Evolutionary conservation across 2,329 filamentous ascomycete genomes (phyloP).

Genomic region (Epichloe hybrida): DNA sequence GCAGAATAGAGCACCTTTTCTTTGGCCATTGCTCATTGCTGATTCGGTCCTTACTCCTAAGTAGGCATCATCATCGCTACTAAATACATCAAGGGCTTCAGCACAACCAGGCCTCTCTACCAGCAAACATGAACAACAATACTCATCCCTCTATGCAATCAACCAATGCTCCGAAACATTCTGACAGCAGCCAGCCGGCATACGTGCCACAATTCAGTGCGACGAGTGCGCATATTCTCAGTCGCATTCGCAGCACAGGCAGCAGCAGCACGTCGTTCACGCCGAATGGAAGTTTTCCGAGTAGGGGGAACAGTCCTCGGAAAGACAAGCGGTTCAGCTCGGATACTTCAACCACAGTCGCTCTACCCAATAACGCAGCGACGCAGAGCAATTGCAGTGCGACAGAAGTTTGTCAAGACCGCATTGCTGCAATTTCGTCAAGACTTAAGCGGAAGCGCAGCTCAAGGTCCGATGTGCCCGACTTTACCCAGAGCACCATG

Average conservation of each 20-base stretch:
- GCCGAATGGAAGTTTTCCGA: not conserved
- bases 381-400: not conserved
- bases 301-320: not conserved
- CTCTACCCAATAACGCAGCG: not conserved
- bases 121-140: not conserved
- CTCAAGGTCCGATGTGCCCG: slow-evolving; percentile 7
- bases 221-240: slow-evolving; percentile 1
- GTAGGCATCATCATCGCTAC: not conserved
- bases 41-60: too few species aligned
- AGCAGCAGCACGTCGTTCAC: too few species aligned
- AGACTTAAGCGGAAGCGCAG: slow-evolving; percentile 18
- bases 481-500: slow-evolving; percentile 22
- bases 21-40: too few species aligned
- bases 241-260: slow-evolving; percentile 1
- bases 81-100: not conserved
- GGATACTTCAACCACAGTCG: not conserved
- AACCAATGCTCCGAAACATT: not conserved
- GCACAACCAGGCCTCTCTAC: not conserved
- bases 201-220: slow-evolving; percentile 6
- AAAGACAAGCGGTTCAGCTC: not conserved
- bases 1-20: too few species aligned
- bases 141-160: not conserved
- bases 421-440: not conserved
- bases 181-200: not conserved
- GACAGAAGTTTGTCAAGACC: not conserved